phyloP scores from a whole-genome alignment of 176 grass and related monocot species.

The Phragmites australis region DNA sequence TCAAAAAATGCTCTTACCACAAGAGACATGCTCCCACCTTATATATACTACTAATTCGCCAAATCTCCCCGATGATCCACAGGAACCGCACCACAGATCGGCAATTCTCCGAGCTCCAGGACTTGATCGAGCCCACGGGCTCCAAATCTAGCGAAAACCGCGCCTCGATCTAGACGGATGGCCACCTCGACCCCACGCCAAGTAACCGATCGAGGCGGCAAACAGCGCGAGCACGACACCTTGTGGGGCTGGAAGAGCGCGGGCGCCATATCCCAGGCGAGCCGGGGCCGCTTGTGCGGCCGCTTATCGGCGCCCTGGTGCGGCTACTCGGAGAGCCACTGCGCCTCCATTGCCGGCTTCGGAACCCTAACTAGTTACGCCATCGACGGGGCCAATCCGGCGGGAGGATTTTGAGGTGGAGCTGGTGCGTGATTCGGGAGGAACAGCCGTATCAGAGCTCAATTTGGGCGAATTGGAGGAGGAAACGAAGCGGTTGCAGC shows the following conservation, averaged over 20 bases:
- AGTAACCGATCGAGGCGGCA: slow-evolving; percentile 19
- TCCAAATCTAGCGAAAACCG: slow-evolving; percentile 31
- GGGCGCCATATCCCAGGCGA: slow-evolving; percentile 73
- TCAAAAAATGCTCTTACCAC: background rate
- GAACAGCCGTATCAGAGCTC: slow-evolving; percentile 8
- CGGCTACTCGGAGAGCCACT: slow-evolving; percentile 82
- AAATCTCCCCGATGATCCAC: slow-evolving; percentile 14
- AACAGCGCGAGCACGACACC: slow-evolving; percentile 38
- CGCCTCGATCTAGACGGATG: slow-evolving; percentile 22
- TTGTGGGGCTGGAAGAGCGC: slow-evolving; percentile 62
- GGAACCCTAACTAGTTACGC: slow-evolving; percentile 22
- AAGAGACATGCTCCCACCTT: background rate
- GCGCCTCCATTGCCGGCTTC: slow-evolving; percentile 71
- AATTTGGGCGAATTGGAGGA: background rate
- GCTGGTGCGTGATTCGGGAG: background rate
- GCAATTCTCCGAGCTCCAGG: background rate
- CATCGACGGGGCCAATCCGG: slow-evolving; percentile 24
- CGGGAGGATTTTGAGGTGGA: background rate
- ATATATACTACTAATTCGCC: slow-evolving; percentile 18
- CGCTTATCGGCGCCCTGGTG: slow-evolving; percentile 67
- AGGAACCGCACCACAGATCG: background rate
- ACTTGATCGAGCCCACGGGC: background rate
- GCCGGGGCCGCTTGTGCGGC: slow-evolving; percentile 74
- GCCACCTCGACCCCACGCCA: background rate
- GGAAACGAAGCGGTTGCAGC: background rate